These are phyloP conservation scores for Trichoderma simmonsii DNA, from an alignment of 2,329 filamentous ascomycete genomes.

Conservation along the genomic window DNA sequence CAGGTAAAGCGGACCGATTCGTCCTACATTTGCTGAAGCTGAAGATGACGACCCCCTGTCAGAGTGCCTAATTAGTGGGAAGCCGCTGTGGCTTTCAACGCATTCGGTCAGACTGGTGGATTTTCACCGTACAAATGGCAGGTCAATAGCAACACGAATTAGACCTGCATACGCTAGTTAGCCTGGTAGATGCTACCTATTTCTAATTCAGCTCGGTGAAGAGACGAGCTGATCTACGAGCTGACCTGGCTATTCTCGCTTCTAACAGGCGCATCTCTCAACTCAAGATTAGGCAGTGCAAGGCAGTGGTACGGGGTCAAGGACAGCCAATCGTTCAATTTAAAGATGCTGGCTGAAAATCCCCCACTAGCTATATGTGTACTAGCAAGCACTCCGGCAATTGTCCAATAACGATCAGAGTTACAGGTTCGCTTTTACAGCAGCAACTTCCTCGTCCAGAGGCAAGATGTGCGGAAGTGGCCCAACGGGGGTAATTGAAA, in stretches of 20 bases:
- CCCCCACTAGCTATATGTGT: background rate
- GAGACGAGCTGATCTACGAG: background rate
- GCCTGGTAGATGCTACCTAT: background rate
- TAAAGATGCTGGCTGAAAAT: background rate
- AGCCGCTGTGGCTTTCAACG: background rate
- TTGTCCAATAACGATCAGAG: background rate
- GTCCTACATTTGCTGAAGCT: background rate
- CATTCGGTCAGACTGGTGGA: background rate
- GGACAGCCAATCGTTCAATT: background rate
- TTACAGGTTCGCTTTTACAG: constrained; percentile 36
- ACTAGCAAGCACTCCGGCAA: background rate
- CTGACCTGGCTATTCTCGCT: background rate
- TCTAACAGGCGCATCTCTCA: background rate
- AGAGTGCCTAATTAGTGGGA: background rate
- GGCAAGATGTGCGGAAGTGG: constrained; percentile 77
- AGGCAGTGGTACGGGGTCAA: background rate
- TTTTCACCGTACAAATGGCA: background rate
- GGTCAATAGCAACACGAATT: background rate
- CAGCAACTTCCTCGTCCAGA: constrained; percentile 70
- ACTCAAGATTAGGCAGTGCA: background rate
- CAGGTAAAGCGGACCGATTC: background rate
- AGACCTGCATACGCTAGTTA: background rate
- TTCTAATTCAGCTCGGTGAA: background rate
- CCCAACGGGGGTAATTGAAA: constrained; percentile 75
- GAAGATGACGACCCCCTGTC: background rate